Evolutionary conservation across 192 early-diverging fungal genomes (phyloP), one percentile per base, ranked within the genome.

Genomic region (Dissophora globulifera): DNA sequence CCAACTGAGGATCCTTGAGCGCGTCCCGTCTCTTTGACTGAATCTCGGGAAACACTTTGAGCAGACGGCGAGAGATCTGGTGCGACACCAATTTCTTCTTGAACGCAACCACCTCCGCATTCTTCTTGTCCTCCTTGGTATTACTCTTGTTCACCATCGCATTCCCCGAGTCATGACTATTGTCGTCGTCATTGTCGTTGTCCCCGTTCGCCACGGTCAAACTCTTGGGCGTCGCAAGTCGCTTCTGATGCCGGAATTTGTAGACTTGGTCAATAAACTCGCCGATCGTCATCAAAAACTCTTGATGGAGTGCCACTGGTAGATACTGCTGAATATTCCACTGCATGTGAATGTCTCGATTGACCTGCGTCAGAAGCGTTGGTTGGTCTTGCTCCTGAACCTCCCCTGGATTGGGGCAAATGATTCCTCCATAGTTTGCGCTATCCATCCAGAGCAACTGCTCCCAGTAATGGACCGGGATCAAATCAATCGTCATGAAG

Each of bases 321-420:
- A 99, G 78, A 64, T 94, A 96, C 38, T 95, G 91, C 57, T 86
- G 87, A 33, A 99, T 93, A 50, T 93, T 96, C 97, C 97, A 99
- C 42, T 89, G 76, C 92, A 95, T 93, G 55, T 83, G 81, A 41
- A 89, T 83, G 1, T 51, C 43, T 12, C 61, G 58, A 25, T 53
- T 42, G 3, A 54, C 42, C 26, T 68, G 59, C 10, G 59, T 61
- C 45, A 63, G 46, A 3, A 78, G 43, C 15, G 50, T 66, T 0
- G 63, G 61, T 15, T 56, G 31, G n/a, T 79, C 79, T 22, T 79
- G 61, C 27, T 74, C 70, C 47, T 74, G 70, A 25, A 65, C 55
- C 29, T 74, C 62, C 5, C 58, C 50, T 10, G 70, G 70, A 22
- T 74, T 74, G 0, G 70, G 70, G 27, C 71, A 79, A 16, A 82